A percentile compares a stretch with the other conserved stretches of the same genome.
Conservation (phyloP, 106 monocot genomes). For the Dendrobium chrysotoxum region DNA sequence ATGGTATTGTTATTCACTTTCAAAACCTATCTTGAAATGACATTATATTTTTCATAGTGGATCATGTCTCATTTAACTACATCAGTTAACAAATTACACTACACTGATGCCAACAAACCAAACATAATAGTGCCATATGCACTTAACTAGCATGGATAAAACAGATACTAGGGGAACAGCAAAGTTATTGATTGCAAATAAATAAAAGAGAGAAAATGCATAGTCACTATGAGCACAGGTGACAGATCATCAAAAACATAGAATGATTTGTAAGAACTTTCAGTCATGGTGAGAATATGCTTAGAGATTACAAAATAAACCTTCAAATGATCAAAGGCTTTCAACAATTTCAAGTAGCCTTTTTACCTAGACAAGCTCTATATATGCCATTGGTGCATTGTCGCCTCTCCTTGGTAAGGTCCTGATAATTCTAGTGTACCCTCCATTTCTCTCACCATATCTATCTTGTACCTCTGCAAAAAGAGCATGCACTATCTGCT, state of each 20-base stretch:
- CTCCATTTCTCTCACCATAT: conserved; percentile 95
- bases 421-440: conserved; percentile 89
- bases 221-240: not conserved
- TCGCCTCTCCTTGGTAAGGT: conserved; percentile 89
- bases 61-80: not conserved
- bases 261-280: not conserved
- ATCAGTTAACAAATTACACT: not conserved
- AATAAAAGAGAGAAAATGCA: not conserved
- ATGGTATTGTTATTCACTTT: not conserved
- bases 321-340: not conserved
- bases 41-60: not conserved
- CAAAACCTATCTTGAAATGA: not conserved
- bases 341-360: not conserved
- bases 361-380: conserved; percentile 88
- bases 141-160: too few species aligned
- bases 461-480: conserved; percentile 88
- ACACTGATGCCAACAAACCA: not conserved
- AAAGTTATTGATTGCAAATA: not conserved
- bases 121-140: not conserved
- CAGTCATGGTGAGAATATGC: not conserved
- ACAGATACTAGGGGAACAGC: not conserved
- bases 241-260: not conserved
- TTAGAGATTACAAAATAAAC: not conserved
- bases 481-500: conserved; percentile 91
- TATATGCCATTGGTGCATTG: conserved; percentile 99